These are phyloP conservation scores for Tetrahymena elliotti DNA, from an alignment of 73 alveolate genomes.

Conservation along the genomic window DNA sequence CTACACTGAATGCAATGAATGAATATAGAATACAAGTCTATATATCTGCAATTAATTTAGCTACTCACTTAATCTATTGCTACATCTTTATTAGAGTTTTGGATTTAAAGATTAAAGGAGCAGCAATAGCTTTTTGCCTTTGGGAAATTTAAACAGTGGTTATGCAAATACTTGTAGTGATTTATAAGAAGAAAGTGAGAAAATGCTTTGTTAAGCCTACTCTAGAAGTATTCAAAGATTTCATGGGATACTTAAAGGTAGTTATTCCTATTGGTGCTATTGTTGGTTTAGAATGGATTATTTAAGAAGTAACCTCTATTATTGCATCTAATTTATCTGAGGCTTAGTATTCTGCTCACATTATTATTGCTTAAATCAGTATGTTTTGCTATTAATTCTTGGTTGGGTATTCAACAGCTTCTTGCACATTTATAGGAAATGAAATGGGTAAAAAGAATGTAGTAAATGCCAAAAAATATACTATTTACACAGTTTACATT, in stretches of 20 bases:
- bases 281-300: constrained; percentile 9
- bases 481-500: background rate
- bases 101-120: constrained; percentile 2
- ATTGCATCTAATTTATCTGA: background rate
- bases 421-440: constrained; percentile 33
- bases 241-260: background rate
- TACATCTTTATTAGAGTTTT: background rate
- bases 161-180: background rate
- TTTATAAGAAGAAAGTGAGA: background rate
- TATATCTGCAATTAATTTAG: background rate
- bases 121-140: background rate
- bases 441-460: constrained; percentile 27
- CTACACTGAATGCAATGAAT: background rate
- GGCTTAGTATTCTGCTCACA: constrained; percentile 1
- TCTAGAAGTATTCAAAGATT: background rate
- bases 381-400: constrained; percentile 12
- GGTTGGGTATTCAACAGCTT: constrained; percentile 26
- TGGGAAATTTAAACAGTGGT: background rate
- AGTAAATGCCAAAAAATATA: constrained; percentile 10
- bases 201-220: background rate
- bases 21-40: background rate
- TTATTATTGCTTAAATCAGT: background rate
- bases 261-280: constrained; percentile 32
- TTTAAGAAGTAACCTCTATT: background rate
- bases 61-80: background rate